Evolutionary conservation across 495 filamentous ascomycete genomes (phyloP), one percentile per base, ranked within the genome.

Genomic region (Neurospora hispaniola): DNA sequence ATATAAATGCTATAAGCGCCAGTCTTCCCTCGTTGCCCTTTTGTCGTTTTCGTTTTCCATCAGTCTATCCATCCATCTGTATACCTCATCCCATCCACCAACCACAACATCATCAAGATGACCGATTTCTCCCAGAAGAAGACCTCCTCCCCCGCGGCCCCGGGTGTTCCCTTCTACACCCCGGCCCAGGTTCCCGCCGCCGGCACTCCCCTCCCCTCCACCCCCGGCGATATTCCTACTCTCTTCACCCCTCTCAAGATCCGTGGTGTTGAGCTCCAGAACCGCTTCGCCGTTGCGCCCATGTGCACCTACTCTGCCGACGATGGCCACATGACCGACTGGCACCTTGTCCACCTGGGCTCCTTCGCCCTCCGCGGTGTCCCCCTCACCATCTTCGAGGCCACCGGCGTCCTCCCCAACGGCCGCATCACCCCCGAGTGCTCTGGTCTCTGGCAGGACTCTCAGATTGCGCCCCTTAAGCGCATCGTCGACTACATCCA

Each of bases 341-440:
- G 86, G 83, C 91, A 94, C 78, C 81, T 93, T 41, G 83, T 84
- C 11, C 90, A 82, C 84, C 84, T 93, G 3, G 88, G 89, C 72
- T 82, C 88, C 73, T 86, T 90, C 70, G 86, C 89, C 42, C 81
- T 88, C 72, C 90, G 89, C 74, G 92, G 92, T 42, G 86, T 84
- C 2, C 87, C 87, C 1, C 80, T 94, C 66, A 86, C 89, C 69
- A 86, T 93, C 70, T 82, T 92, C 73, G 92, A 94, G 82, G 91
- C 92, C 43, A 89, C 88, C 8, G 85, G 86, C 43, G 91, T 94
- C 1, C 83, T 85, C 41, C 78, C 89, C 12, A 89, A 92, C 77
- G 92, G 91, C 12, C 85, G 92, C 69, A 94, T 94, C 78, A 87
- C 88, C 14, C 90, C 91, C 18, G 84, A 92, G 77, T 90, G 92